Conservation (phyloP, 2,329 filamentous ascomycete genomes). For the Phialophora verrucosa region DNA sequence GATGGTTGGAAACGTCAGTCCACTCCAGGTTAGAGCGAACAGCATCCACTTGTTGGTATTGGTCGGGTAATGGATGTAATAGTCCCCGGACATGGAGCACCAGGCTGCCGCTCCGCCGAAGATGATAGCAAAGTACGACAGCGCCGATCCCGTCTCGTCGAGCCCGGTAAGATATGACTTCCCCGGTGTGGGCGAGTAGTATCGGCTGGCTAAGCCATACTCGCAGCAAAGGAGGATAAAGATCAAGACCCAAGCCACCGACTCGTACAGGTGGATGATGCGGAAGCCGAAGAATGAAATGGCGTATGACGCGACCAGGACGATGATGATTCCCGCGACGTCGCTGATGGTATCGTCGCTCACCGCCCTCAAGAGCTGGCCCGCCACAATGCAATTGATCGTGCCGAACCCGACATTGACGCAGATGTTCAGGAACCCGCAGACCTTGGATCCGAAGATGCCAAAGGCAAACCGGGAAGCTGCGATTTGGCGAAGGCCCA, state of each 20-base stretch:
- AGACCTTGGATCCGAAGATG: constrained; percentile 39
- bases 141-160: constrained; percentile 40
- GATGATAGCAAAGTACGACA: constrained; percentile 51
- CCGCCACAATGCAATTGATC: constrained; percentile 43
- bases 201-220: constrained; percentile 17
- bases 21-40: constrained; percentile 39
- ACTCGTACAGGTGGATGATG: constrained; percentile 40
- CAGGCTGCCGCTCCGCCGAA: constrained; percentile 40
- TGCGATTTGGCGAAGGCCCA: constrained; percentile 40
- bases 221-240: constrained; percentile 32
- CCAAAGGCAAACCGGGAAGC: constrained; percentile 39
- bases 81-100: constrained; percentile 40
- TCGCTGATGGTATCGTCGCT: constrained; percentile 39
- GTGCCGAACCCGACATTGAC: constrained; percentile 40
- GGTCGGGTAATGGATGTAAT: constrained; percentile 41
- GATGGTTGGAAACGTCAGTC: constrained; percentile 39
- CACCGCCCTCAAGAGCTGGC: constrained; percentile 42
- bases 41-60: constrained; percentile 38
- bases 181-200: constrained; percentile 3
- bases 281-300: constrained; percentile 41
- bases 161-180: constrained; percentile 8
- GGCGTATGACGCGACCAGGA: constrained; percentile 36
- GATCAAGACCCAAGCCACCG: constrained; percentile 40
- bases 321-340: constrained; percentile 40
- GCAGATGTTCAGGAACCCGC: constrained; percentile 39